Base-by-base conservation (phyloP, 352 stramenopile genomes). In the Saprolegnia diclina region DNA sequence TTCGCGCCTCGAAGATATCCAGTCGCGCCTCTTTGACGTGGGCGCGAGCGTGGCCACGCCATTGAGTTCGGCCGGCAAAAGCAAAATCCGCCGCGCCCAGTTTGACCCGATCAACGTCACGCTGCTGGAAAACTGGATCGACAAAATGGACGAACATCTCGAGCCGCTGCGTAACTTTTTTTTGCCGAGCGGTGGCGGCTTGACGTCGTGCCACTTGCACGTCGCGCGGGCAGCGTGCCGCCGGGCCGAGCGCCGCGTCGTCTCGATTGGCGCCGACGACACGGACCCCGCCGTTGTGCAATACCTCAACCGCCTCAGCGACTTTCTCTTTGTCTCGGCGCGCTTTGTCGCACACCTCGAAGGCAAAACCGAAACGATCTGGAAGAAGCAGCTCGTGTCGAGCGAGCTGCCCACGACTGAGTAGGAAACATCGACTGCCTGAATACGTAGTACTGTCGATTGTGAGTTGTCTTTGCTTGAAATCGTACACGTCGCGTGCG, bases 1-100 rank as follows among this genome's bases (percentile, higher is more conserved):
- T 38, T 46, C 76, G 70, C 77, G 76, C 32, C 78, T 97, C n/a
- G 75, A 87, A 67, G 73, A 93, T 53, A 91, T 97, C 67, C 91
- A 97, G 81, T 95, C 83, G 26, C 76, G 88, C 6, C 82, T 97
- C 29, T 94, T 97, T 73, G 91, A 97, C 67, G 75, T 96, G n/a
- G 90, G 89, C 10, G 87, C 91, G 13, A 87, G 84, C 52, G 81
- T 97, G 37, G 91, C 91, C 21, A 97, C 91, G 22, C 91, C 91
- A 6, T 71, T 82, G 19, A 87, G 77, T 21, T 80, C 80, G 0
- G 81, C 83, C 5, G 84, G 80, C 32, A 71, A 87, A 68, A 79
- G 72, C 66, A 84, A 91, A 74, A 79, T 82, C 64, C 79, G 81
- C 67, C 70, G 81, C 19, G 83, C 80, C 5, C 35, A 64, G 21